Evolutionary conservation across 2,329 filamentous ascomycete genomes (phyloP), one percentile per base, ranked within the genome.

Genomic region (Aspergillus luchuensis): DNA sequence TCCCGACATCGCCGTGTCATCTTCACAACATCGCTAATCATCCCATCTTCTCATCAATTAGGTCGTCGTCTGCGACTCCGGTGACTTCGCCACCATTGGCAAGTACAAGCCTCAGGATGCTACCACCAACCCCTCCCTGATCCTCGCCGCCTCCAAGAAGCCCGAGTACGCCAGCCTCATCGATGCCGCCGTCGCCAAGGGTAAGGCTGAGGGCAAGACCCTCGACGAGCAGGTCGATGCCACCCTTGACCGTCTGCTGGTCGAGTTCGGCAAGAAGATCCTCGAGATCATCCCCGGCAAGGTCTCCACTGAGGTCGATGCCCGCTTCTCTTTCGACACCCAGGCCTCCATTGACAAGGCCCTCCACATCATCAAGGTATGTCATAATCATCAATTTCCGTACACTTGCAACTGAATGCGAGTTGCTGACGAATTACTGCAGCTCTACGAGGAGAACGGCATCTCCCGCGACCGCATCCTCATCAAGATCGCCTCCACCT

Each of bases 101-200:
- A 97, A 98, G 86, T 99, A 99, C 89, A 96, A 97, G 89, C 95
- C 95, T 68, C 93, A 99, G 86, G 95, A 99, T 91, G 95, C 95
- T 76, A 99, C 95, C 80, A 99, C 95, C 84, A 99, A 99, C 89
- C 95, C 95, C 63, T 98, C 95, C 66, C 87, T 99, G 79, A 98
- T 99, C 81, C 90, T 99, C 78, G 94, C 93, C 70, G 95, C 95
- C 67, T 93, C 95, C 78, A 98, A 99, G 87, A 98, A 98, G 88
- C 77, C 91, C 78, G 93, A 97, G 81, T 98, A 98, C 80, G 92
- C 91, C 75, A 89, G 89, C 80, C 84, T 98, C 76, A 96, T 97
- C 72, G 93, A 98, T 76, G 82, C 84, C 59, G 92, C 94, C 71
- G 85, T 97, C 70, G 85, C 84, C 67, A 93, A 92, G 81, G 94